Percentiles rank a stretch among this genome's conserved stretches.
Evolutionary conservation across 1,139 yeast genomes (phyloP).

Genomic region (Magnusiomyces clavatus): DNA sequence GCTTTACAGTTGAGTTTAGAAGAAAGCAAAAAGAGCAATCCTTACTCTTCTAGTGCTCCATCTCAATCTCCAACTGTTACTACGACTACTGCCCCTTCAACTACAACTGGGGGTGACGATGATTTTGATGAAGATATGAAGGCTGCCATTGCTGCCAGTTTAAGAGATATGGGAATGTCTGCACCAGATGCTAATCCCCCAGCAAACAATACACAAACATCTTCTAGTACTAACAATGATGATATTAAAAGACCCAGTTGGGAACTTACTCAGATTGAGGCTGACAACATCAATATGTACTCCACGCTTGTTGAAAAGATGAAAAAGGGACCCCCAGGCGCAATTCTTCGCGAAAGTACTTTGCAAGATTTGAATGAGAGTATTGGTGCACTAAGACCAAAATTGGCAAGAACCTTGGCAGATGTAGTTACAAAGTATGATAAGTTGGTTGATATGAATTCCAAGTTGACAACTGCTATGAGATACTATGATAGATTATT

Average conservation of each 20-base stretch:
- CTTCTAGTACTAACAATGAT: slow-evolving; percentile 16
- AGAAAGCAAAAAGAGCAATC: slow-evolving; percentile 36
- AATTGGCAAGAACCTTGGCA: slow-evolving; percentile 57
- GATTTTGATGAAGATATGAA: slow-evolving; percentile 86
- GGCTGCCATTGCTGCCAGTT: slow-evolving; percentile 93
- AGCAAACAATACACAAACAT: slow-evolving; percentile 15
- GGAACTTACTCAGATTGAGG: slow-evolving; percentile 52
- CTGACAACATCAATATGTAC: slow-evolving; percentile 61
- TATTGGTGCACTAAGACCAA: slow-evolving; percentile 64
- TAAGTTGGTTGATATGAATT: slow-evolving; percentile 64
- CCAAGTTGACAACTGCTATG: slow-evolving; percentile 72
- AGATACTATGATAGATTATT: slow-evolving; percentile 71
- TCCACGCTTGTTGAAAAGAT: slow-evolving; percentile 54
- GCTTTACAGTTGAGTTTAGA: slow-evolving; percentile 75
- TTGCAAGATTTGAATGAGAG: slow-evolving; percentile 58
- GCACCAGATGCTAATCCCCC: slow-evolving; percentile 13
- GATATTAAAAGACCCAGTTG: slow-evolving; percentile 11
- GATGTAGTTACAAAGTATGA: slow-evolving; percentile 63
- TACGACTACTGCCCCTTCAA: slow-evolving; percentile 8
- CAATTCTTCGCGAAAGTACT: slow-evolving; percentile 52
- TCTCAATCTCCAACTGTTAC: slow-evolving; percentile 16
- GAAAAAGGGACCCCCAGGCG: slow-evolving; percentile 45
- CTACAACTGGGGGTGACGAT: slow-evolving; percentile 32
- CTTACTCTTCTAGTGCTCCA: slow-evolving; percentile 8
- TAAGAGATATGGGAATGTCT: slow-evolving; percentile 47